Evolutionary conservation across 2,329 filamentous ascomycete species (phyloP).

Genomic region (Fusarium concolor): DNA sequence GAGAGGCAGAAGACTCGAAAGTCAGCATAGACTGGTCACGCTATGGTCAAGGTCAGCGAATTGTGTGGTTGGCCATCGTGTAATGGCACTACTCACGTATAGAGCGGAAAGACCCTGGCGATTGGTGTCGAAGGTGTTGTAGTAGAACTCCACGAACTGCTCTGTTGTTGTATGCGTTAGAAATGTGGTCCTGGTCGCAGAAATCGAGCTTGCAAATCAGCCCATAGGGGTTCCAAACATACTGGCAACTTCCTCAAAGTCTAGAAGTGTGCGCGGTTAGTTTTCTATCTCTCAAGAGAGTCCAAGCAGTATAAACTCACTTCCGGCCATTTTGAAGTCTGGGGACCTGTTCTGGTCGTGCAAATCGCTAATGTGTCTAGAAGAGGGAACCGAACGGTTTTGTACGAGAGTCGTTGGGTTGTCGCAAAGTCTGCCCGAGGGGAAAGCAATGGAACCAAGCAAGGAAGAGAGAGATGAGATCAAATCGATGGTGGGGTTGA

Average conservation of each 20-base stretch:
- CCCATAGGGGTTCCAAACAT: conserved; percentile 45
- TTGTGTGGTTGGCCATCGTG: conserved; percentile 65
- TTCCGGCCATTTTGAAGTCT: conserved; percentile 45
- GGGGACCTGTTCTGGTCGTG: conserved; percentile 24
- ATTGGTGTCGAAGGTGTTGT: conserved; percentile 84
- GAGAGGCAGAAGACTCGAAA: conserved; percentile 78
- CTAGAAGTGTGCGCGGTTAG: conserved; percentile 50
- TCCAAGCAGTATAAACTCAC: conserved; percentile 26
- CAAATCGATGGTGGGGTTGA: conserved; percentile 53
- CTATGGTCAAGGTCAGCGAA: conserved; percentile 18
- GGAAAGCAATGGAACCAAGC: conserved; percentile 14
- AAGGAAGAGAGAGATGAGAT: conserved; percentile 39
- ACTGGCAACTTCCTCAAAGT: conserved; percentile 62
- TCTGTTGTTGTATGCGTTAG: conserved; percentile 62
- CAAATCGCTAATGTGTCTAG: conserved; percentile 18
- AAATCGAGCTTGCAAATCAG: background rate
- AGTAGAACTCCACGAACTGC: conserved; percentile 92
- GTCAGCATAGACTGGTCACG: conserved; percentile 83
- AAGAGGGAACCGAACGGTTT: background rate
- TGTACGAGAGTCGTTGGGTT: conserved; percentile 40
- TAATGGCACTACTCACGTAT: conserved; percentile 73
- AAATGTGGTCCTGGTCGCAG: background rate
- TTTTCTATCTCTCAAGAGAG: conserved; percentile 12
- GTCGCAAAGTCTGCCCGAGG: conserved; percentile 52
- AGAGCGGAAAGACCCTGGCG: conserved; percentile 73